Percentiles rank a stretch among this genome's conserved stretches.
These are phyloP conservation scores for Nephelium lappaceum DNA, from an alignment of 345 rosid species.

Conservation along the genomic window DNA sequence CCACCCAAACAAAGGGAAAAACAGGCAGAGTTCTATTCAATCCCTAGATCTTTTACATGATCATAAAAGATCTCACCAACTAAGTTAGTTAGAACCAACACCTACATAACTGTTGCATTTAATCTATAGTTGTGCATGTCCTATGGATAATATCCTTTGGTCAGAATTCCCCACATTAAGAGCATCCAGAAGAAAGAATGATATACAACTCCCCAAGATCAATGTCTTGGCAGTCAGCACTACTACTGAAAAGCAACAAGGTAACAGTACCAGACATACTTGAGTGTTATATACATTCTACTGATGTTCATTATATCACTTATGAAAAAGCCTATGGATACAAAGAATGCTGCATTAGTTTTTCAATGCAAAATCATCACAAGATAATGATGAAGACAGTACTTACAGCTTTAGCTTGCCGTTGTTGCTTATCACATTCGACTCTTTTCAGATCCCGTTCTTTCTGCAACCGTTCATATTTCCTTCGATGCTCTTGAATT, in stretches of 20 bases:
- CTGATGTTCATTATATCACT: neutral
- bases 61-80: neutral
- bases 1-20: neutral
- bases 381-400: neutral
- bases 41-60: neutral
- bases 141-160: neutral
- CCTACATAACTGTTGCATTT: neutral
- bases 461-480: slow-evolving; percentile 70
- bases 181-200: neutral
- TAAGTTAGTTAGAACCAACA: neutral
- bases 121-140: neutral
- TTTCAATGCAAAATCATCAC: neutral
- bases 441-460: slow-evolving; percentile 60
- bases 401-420: slow-evolving; percentile 58
- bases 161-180: slow-evolving; percentile 8
- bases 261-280: slow-evolving; percentile 32
- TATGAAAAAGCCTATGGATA: neutral
- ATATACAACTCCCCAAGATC: neutral
- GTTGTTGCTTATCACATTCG: slow-evolving; percentile 47
- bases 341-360: neutral
- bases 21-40: neutral
- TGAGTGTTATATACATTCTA: slow-evolving; percentile 23
- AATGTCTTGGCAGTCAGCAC: neutral
- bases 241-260: slow-evolving; percentile 32
- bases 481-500: slow-evolving; percentile 73